Evolutionary conservation across 164 flowering plant species (phyloP), one percentile per base, ranked within the genome.

Genomic region (Magnolia officinalis): DNA sequence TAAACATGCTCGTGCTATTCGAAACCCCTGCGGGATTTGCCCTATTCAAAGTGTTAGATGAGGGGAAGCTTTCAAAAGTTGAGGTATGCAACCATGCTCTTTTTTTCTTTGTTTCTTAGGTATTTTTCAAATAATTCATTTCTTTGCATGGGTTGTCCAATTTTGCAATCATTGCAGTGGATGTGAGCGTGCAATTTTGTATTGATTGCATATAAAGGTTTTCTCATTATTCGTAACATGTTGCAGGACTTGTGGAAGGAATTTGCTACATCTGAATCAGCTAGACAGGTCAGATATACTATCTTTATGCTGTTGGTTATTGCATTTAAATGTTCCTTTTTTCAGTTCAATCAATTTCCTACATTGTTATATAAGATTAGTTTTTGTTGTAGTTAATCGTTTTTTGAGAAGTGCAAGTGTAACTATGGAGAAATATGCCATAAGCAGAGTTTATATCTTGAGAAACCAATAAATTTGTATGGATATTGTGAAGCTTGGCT

Each of bases 21-120:
- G 98, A 95, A 80, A 95, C 98, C 0, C 92, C 96, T 2, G 98
- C 96, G 66, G 98, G 99, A 2, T 93, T 90, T 78, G 95, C 96
- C 84, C 85, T 95, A 11, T 95, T 95, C 75, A 95, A 93, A 84
- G 95, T 95, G 0, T 78, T 92, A 81, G 91, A 93, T 84, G 98
- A 94, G 81, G 95, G 92, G 67, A 94, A 92, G 85, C 92, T 94
- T 69, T 85, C 89, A n/a, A 84, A 89, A 84, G 91, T 90, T 59
- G 96, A 89, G 86, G 92, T 89, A 69, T 49, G 63, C 10, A 51
- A 2, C n/a, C 20, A 55, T 52, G 0, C 20, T 73, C 20, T 50
- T 49, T 2, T 24, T 31, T 4, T 5, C 0, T 37, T 37, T 31
- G 50, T 14, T 16, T 68, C 29, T 21, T 31, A 68, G 51, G 14